Percentiles rank a stretch among this genome's conserved stretches.
Conservation (phyloP, 2,329 filamentous ascomycete species). For the Metarhizium guizhouense region DNA sequence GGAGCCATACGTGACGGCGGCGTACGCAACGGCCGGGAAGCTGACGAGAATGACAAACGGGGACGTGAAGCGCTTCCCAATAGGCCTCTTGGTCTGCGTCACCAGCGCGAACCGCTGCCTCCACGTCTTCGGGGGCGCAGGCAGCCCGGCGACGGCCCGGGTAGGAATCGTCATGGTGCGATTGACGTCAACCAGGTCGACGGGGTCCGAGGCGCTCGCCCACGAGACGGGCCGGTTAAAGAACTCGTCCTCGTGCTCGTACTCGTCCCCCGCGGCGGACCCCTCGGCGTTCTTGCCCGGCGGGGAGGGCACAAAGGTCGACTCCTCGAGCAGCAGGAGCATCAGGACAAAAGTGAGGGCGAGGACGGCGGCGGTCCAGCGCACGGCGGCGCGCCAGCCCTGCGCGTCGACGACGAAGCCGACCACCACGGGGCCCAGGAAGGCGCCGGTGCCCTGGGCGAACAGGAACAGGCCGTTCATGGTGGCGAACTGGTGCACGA, state of each 20-base stretch:
- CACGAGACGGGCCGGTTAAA: neutral
- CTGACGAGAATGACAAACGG: slow-evolving; percentile 9
- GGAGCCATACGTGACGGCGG: slow-evolving; percentile 29
- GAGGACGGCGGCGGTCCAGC: slow-evolving; percentile 7
- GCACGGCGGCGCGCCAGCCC: slow-evolving; percentile 20
- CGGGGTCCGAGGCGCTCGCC: neutral
- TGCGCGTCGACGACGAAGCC: slow-evolving; percentile 12
- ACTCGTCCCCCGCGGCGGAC: neutral
- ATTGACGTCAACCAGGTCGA: neutral
- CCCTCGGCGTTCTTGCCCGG: neutral
- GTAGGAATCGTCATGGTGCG: neutral
- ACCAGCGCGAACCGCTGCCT: slow-evolving; percentile 13
- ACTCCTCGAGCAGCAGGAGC: slow-evolving; percentile 5
- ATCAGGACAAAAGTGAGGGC: slow-evolving; percentile 2
- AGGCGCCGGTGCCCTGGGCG: slow-evolving; percentile 17
- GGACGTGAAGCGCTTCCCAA: slow-evolving; percentile 5
- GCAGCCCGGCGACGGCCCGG: neutral
- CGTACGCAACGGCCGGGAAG: slow-evolving; percentile 27
- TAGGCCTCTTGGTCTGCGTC: slow-evolving; percentile 9
- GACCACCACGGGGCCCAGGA: slow-evolving; percentile 11
- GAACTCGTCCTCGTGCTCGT: neutral
- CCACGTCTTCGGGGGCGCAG: slow-evolving; percentile 8
- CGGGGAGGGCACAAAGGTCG: neutral
- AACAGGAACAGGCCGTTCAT: slow-evolving; percentile 21
- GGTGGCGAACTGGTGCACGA: slow-evolving; percentile 18